Evolutionary conservation across 2,329 filamentous ascomycete species (phyloP).

Genomic region (Fusarium papillatum): DNA sequence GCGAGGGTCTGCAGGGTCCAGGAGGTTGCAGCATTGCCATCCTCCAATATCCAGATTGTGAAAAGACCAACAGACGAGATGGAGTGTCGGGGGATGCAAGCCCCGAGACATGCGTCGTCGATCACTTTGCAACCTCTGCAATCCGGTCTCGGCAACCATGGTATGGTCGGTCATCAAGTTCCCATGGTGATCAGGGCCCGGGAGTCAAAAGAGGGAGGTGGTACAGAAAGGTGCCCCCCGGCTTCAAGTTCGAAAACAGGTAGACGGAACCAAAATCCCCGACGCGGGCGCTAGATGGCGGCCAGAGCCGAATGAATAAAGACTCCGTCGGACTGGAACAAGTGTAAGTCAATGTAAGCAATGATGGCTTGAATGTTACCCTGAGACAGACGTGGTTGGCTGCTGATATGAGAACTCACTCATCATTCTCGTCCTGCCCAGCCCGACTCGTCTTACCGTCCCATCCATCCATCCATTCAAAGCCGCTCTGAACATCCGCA

Average conservation of each 20-base stretch:
- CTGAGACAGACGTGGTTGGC: background rate
- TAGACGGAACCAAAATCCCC: slow-evolving; percentile 6
- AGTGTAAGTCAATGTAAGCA: slow-evolving; percentile 24
- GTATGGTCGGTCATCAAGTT: background rate
- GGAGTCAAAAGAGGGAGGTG: background rate
- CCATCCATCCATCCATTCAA: slow-evolving; percentile 11
- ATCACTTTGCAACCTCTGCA: slow-evolving; percentile 28
- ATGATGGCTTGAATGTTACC: background rate
- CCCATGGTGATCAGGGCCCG: slow-evolving; percentile 3
- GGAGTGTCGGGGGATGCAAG: slow-evolving; percentile 30
- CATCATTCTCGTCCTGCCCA: background rate
- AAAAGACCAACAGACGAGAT: slow-evolving; percentile 13
- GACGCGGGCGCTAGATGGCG: slow-evolving; percentile 16
- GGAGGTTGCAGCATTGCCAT: background rate
- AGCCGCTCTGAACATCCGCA: slow-evolving; percentile 13
- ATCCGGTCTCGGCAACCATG: slow-evolving; percentile 3
- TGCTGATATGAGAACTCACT: background rate
- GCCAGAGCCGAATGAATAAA: slow-evolving; percentile 12
- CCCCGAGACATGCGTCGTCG: slow-evolving; percentile 36
- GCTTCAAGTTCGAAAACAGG: background rate
- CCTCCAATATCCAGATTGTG: slow-evolving; percentile 26
- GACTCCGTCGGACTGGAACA: slow-evolving; percentile 14
- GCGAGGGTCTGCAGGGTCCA: background rate
- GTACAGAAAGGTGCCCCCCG: background rate
- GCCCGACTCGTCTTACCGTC: slow-evolving; percentile 3